These are phyloP conservation scores for Trichosporon sp. DNA, from an alignment of 1,284 basidiomycete species.

Conservation along the genomic window DNA sequence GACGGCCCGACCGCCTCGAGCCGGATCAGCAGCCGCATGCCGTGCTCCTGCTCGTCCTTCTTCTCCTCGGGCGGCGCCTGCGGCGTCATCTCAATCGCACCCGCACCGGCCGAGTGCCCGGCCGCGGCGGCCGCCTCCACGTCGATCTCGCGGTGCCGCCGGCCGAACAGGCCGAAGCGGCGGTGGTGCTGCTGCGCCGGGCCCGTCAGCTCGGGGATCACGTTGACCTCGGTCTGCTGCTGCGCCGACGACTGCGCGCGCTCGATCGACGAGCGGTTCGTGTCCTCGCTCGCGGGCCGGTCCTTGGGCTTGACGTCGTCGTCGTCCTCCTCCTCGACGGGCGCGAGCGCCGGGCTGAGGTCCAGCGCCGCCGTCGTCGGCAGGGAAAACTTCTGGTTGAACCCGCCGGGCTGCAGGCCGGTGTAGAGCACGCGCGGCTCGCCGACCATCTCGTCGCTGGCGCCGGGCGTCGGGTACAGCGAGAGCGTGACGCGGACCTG, in stretches of 20 bases:
- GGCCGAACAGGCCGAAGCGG: slow-evolving; percentile 34
- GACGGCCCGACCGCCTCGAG: slow-evolving; percentile 70
- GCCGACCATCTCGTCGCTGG: slow-evolving; percentile 39
- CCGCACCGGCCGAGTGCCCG: neutral
- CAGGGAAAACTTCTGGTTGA: slow-evolving; percentile 64
- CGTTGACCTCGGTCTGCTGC: slow-evolving; percentile 28
- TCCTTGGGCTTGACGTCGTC: slow-evolving; percentile 12
- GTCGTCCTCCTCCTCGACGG: slow-evolving; percentile 14
- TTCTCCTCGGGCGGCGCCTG: slow-evolving; percentile 50
- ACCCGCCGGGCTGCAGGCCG: slow-evolving; percentile 70
- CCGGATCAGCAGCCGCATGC: slow-evolving; percentile 68
- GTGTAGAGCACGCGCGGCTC: slow-evolving; percentile 63
- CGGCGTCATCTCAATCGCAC: slow-evolving; percentile 41
- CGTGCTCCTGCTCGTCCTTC: slow-evolving; percentile 55
- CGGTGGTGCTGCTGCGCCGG: slow-evolving; percentile 17
- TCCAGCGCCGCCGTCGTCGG: slow-evolving; percentile 59
- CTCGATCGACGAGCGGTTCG: slow-evolving; percentile 25
- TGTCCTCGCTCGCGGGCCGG: slow-evolving; percentile 22
- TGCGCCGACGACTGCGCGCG: slow-evolving; percentile 18
- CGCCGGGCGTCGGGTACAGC: slow-evolving; percentile 61
- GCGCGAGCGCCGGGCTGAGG: slow-evolving; percentile 36
- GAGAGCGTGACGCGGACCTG: slow-evolving; percentile 71
- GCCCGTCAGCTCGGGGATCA: slow-evolving; percentile 28
- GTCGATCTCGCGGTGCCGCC: slow-evolving; percentile 32
- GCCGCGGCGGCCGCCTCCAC: slow-evolving; percentile 24